Base-by-base conservation (phyloP, 2,329 filamentous ascomycete genomes). In the Trichophaea hybrida region DNA sequence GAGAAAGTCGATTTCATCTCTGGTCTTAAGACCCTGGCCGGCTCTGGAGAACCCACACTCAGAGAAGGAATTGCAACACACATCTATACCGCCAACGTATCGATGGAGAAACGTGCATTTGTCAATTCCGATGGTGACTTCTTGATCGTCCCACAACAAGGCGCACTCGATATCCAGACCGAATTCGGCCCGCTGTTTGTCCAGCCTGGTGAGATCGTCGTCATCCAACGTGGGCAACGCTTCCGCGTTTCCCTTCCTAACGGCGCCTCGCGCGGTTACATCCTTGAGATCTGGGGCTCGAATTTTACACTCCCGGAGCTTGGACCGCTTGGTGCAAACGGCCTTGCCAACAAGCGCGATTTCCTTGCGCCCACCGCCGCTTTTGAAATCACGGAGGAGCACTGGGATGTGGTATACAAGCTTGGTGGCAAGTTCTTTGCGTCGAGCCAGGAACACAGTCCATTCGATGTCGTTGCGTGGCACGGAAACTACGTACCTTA, bases 391-490 rank as follows among this genome's bases (percentile, higher is more conserved):
- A 70, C 72, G 59, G 81, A 80, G 65, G 75, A 75, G 0, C 74
- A 75, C 54, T 82, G 82, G 75, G 74, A 75, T 17, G 73, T 86
- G 1, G 73, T 83, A 0, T 78, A 78, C 65, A 85, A 85, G 68
- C 77, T 85, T 50, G 76, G 75, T 1, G 82, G 82, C 1, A 75
- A 77, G 46, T 77, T 84, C 40, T 84, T 83, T 67, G 74, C 72
- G 24, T 80, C 78, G 58, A 76, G 75, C 24, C 83, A 86, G 68
- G 74, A 74, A 24, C 83, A 86, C 68, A 82, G 78, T 1, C 83
- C 84, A 0, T 87, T 85, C 67, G 83, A 86, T 65, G 83, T 86
- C 1, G 80, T 85, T 0, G 83, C 81, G 1, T 86, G 83, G 83
- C 82, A 85, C 65, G 83, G 83, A n/a, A 81, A 79, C 55, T 84